Evolutionary conservation across 1,284 basidiomycete species (phyloP).

Genomic region (Xerocomus subilludens): DNA sequence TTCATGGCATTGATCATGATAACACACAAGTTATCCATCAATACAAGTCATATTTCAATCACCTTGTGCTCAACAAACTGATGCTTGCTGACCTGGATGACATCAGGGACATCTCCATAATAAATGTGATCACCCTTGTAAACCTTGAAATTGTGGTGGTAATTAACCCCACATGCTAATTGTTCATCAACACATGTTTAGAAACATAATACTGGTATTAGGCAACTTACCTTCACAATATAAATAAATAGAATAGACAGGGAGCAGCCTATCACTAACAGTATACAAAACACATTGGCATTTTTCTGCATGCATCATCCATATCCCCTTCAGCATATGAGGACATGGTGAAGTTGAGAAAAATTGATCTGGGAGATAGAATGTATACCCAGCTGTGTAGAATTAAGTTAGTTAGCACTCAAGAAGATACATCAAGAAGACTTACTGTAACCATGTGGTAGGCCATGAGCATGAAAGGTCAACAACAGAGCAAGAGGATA

Average conservation of each 20-base stretch:
- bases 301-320: conserved; percentile 23
- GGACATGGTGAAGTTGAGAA: neutral
- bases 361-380: conserved; percentile 3
- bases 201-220: too few species aligned
- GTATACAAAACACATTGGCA: conserved; percentile 15
- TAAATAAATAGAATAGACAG: conserved; percentile 13
- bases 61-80: conserved; percentile 21
- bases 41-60: conserved; percentile 6
- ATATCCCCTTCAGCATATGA: neutral
- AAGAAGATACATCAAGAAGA: too few species aligned
- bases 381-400: neutral
- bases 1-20: too few species aligned
- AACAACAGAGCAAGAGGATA: neutral
- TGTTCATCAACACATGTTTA: too few species aligned
- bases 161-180: conserved; percentile 20
- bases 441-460: neutral
- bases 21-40: conserved; percentile 34
- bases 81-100: conserved; percentile 27
- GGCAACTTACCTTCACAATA: conserved; percentile 12
- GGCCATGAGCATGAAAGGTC: neutral
- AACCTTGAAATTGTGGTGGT: conserved; percentile 25
- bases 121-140: conserved; percentile 29
- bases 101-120: conserved; percentile 11
- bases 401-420: neutral
- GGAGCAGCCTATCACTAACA: neutral